Percentiles rank a stretch among this genome's conserved stretches.
Evolutionary conservation across 1,139 yeast species (phyloP).

Genomic region (Debaryomycetaceae sp.): DNA sequence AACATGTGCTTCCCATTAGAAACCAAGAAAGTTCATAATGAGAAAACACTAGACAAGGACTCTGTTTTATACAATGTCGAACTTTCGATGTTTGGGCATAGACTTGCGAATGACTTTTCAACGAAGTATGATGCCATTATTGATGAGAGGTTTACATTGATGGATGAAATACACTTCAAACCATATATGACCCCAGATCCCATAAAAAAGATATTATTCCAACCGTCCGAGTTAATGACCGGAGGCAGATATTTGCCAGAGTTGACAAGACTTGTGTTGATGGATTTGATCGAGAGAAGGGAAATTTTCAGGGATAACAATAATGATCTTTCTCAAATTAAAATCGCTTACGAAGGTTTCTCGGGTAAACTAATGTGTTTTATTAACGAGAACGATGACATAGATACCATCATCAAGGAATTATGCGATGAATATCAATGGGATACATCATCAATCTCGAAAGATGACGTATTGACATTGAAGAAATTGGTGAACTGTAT

Average conservation of each 20-base stretch:
- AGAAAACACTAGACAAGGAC: slow-evolving; percentile 21
- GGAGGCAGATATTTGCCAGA: slow-evolving; percentile 59
- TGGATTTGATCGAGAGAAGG: slow-evolving; percentile 27
- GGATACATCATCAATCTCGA: slow-evolving; percentile 15
- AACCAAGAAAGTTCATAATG: slow-evolving; percentile 17
- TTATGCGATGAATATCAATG: slow-evolving; percentile 23
- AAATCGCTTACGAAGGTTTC: slow-evolving; percentile 32
- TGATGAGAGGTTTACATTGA: slow-evolving; percentile 30
- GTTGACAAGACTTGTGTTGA: slow-evolving; percentile 40
- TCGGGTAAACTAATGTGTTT: slow-evolving; percentile 39
- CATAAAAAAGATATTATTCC: slow-evolving; percentile 34
- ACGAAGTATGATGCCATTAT: slow-evolving; percentile 37
- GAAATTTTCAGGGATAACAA: slow-evolving; percentile 25
- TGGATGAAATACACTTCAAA: slow-evolving; percentile 20
- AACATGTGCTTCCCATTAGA: slow-evolving; percentile 41
- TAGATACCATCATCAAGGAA: slow-evolving; percentile 16
- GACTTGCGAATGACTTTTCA: slow-evolving; percentile 25
- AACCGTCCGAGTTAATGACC: slow-evolving; percentile 54
- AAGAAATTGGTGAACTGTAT: slow-evolving; percentile 27
- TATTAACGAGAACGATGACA: slow-evolving; percentile 29
- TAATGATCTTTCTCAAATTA: slow-evolving; percentile 6
- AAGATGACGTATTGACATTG: slow-evolving; percentile 25
- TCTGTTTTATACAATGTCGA: slow-evolving; percentile 37
- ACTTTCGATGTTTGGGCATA: slow-evolving; percentile 40
- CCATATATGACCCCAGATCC: slow-evolving; percentile 36